These are phyloP conservation scores for Aspergillus haitiensis DNA, from an alignment of 495 filamentous ascomycete genomes.

Conservation along the genomic window DNA sequence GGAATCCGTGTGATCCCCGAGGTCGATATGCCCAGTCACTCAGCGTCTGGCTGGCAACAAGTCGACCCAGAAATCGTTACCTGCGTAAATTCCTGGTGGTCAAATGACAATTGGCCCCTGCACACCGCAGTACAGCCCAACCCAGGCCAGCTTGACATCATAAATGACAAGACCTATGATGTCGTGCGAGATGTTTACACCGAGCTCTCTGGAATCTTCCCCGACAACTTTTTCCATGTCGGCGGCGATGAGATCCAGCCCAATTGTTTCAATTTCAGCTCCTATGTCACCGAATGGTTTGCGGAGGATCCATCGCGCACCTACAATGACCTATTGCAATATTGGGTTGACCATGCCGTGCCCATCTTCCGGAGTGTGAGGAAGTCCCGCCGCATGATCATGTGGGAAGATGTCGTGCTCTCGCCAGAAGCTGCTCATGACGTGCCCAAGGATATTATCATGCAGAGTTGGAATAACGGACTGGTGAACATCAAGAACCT, in stretches of 20 bases:
- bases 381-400: constrained; percentile 48
- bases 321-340: constrained; percentile 53
- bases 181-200: constrained; percentile 53
- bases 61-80: constrained; percentile 52
- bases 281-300: constrained; percentile 47
- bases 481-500: constrained; percentile 53
- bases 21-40: constrained; percentile 55
- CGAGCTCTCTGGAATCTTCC: constrained; percentile 53
- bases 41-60: constrained; percentile 54
- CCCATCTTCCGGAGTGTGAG: constrained; percentile 50
- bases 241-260: constrained; percentile 55
- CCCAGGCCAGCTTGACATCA: constrained; percentile 57
- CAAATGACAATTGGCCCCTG: constrained; percentile 50
- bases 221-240: constrained; percentile 56
- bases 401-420: constrained; percentile 58
- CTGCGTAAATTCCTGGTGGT: constrained; percentile 57
- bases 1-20: constrained; percentile 53
- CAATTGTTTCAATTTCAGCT: constrained; percentile 56
- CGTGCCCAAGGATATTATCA: constrained; percentile 52
- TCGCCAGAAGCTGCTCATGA: constrained; percentile 42
- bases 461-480: constrained; percentile 59
- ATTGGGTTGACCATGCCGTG: constrained; percentile 55
- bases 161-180: constrained; percentile 55
- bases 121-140: constrained; percentile 59
- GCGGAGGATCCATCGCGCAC: constrained; percentile 50